Base-by-base conservation (phyloP, 768 basidiomycete genomes). In the Phanerochaete sordida region DNA sequence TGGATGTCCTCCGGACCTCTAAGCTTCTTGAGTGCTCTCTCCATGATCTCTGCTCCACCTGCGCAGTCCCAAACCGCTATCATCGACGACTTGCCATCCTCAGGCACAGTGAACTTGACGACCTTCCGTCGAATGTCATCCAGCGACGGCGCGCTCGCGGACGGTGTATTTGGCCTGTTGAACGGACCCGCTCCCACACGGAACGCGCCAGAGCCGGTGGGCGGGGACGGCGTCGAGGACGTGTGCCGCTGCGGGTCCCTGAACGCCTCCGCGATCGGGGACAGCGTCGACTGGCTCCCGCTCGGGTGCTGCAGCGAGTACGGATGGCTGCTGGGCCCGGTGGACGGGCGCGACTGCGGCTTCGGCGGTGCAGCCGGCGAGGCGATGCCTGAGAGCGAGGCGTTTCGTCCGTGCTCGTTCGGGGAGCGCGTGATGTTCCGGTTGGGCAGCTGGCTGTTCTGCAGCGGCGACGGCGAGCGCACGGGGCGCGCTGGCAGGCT, bases 11-110 rank as follows among this genome's bases (percentile, higher is more conserved):
- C 48, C 4, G 73, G 75, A 55, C 74, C 76, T 47, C 86, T 86
- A 65, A 96, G 91, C 73, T 99, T 99, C 70, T 85, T 91, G 62
- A 99, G 76, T 1, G 91, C 95, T 65, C 89, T 87, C 64, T 93
- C 90, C 53, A 98, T 80, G 2, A 98, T 84, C 67, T 98, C 94
- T 2, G 90, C 80, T 9, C 94, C 95, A 27, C 87, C 88, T 1
- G 78, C 79, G 68, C 91, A 95, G 27, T 91, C 85, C 2, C 85
- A 83, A 15, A 94, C 87, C 69, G 95, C 88, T 61, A 98, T 85
- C 33, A 66, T 68, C 6, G 86, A 82, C 26, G 75, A 73, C 46
- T 86, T 82, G 2, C 88, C 87, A 66, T 93, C 93, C 12, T 94
- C 95, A 1, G 88, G 88, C 44, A 95, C 79, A 21, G 82, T 78